These are phyloP conservation scores for Phytophthora capsici DNA, from an alignment of 352 stramenopile genomes.

Conservation along the genomic window DNA sequence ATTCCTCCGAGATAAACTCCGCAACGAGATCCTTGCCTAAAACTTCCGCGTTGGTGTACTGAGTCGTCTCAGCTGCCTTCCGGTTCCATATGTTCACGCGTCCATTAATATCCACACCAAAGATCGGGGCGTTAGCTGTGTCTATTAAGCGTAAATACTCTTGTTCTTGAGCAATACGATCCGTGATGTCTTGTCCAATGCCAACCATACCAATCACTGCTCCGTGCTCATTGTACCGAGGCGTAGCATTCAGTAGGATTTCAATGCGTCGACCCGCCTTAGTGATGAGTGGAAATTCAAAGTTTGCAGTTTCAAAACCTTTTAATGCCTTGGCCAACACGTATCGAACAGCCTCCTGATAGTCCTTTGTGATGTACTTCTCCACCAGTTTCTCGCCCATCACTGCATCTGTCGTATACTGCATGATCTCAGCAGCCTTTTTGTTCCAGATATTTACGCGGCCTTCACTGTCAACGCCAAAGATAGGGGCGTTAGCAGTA, in stretches of 20 bases:
- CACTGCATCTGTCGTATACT: slow-evolving; percentile 51
- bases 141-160: slow-evolving; percentile 23
- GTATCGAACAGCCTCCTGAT: slow-evolving; percentile 15
- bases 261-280: slow-evolving; percentile 22
- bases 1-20: slow-evolving; percentile 20
- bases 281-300: slow-evolving; percentile 29
- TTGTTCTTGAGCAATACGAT: slow-evolving; percentile 24
- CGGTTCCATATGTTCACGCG: slow-evolving; percentile 26
- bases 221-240: slow-evolving; percentile 22
- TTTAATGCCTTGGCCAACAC: slow-evolving; percentile 21
- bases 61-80: slow-evolving; percentile 45
- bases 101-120: slow-evolving; percentile 13
- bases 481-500: slow-evolving; percentile 67
- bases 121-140: slow-evolving; percentile 18
- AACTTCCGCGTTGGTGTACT: slow-evolving; percentile 53
- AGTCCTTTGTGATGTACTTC: slow-evolving; percentile 31
- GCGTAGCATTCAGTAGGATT: slow-evolving; percentile 24
- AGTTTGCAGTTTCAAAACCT: slow-evolving; percentile 46
- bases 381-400: slow-evolving; percentile 48
- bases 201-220: slow-evolving; percentile 24
- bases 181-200: slow-evolving; percentile 24
- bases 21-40: slow-evolving; percentile 42
- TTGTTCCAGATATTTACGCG: slow-evolving; percentile 68
- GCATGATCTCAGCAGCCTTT: slow-evolving; percentile 57
- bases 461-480: slow-evolving; percentile 62